Evolutionary conservation across 257 asterid genomes (phyloP).

Genomic region (Leptodermis oblonga): DNA sequence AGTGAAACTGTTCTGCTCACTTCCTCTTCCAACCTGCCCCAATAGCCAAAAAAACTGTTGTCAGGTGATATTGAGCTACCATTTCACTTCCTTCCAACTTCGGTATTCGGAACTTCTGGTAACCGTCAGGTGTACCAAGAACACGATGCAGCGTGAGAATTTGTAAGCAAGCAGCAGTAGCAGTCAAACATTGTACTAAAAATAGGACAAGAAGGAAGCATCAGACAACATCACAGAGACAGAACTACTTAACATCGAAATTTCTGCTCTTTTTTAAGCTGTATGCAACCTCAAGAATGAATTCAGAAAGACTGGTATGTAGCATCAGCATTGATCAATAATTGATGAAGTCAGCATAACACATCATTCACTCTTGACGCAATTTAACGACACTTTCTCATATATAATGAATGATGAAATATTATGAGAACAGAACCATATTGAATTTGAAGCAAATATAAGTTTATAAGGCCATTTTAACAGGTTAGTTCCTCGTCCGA

Average conservation of each 20-base stretch:
- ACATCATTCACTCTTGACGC: slow-evolving; percentile 1
- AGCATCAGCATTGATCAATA: background rate
- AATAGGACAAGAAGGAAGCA: background rate
- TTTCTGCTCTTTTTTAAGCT: background rate
- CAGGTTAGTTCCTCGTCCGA: background rate
- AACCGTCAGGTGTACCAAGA: background rate
- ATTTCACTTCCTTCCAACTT: background rate
- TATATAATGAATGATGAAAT: background rate
- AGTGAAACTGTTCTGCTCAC: slow-evolving; percentile 76
- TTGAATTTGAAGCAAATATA: background rate
- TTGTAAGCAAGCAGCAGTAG: background rate
- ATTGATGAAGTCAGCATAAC: background rate
- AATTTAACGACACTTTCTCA: background rate
- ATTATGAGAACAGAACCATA: background rate
- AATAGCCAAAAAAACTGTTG: background rate
- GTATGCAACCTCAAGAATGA: background rate
- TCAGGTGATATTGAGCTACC: background rate
- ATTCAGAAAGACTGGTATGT: background rate
- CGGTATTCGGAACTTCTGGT: too few species aligned
- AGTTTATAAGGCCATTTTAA: background rate
- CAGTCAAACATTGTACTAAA: background rate
- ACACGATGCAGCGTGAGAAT: background rate
- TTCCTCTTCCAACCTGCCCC: slow-evolving; percentile 76
- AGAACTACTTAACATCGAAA: too few species aligned
- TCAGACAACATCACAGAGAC: too few species aligned